Base-by-base conservation (phyloP, 2,329 filamentous ascomycete genomes). In the Pezicula rhizophila region DNA sequence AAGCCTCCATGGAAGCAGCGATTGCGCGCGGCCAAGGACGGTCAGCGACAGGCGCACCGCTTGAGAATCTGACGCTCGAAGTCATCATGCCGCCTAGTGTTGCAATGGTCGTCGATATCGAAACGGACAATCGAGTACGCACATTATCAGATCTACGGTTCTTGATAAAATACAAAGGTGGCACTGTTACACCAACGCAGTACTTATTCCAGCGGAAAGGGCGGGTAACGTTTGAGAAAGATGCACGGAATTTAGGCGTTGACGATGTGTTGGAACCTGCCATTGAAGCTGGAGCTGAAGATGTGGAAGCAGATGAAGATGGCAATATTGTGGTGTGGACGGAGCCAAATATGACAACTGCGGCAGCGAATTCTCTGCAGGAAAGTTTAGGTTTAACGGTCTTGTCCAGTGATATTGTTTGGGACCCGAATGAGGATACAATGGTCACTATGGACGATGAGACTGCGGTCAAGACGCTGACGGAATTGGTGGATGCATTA, bases 131-230 rank as follows among this genome's bases (percentile, higher is more conserved):
- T 66, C 90, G 87, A 66, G 74, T 76, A 37, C 81, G 88, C 28
- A 80, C 84, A 7, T 66, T 95, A 42, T 80, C 86, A 60, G 87
- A 95, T 47, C 67, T 97, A 45, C 80, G 87, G 47, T 61, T 75
- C 44, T 69, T 86, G 2, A 75, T 95, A 47, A 95, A 90, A 65
- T 80, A 83, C 51, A 70, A 76, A 45, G 85, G 84, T 15, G 93
- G 85, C 5, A 79, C 75, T 2, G 71, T 81, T 2, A 85, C 87
- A 6, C 81, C 90, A 0, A 89, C 88, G 11, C 81, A 80, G 7
- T 97, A 92, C 68, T 77, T 95, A 60, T 99, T 99, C 65, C 78
- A 87, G 48, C 87, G 86, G 61, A 85, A 84, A 51, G 93, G 93
- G 2, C 77, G 84, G 46, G 77, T 90, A 25, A 73, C 84, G 3